Evolutionary conservation across 257 asterid species (phyloP).

Genomic region (Leptodermis oblonga): DNA sequence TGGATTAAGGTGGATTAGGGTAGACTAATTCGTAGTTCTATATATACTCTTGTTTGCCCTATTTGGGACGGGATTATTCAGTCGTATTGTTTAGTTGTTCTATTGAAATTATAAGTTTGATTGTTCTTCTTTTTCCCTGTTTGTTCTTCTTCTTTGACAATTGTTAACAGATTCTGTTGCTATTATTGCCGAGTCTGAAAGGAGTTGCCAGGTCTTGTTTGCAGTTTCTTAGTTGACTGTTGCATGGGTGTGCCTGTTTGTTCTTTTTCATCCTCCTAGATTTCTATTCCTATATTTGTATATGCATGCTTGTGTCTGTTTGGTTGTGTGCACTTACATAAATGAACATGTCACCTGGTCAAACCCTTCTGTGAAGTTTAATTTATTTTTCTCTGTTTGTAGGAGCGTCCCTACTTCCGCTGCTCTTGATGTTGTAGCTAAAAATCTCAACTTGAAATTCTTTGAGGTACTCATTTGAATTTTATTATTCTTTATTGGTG

Average conservation of each 20-base stretch:
- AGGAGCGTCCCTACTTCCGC: slow-evolving; percentile 99
- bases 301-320: not conserved
- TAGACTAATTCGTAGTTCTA: too few species aligned
- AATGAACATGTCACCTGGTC: slow-evolving; percentile 8
- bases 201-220: slow-evolving; percentile 89
- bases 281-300: not conserved
- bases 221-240: slow-evolving; percentile 1
- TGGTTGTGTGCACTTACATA: not conserved
- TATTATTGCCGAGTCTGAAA: slow-evolving; percentile 91
- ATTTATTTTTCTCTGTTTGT: slow-evolving; percentile 23
- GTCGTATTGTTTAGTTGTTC: too few species aligned
- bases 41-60: too few species aligned
- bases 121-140: too few species aligned
- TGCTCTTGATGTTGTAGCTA: slow-evolving; percentile 97
- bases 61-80: too few species aligned
- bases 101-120: too few species aligned
- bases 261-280: not conserved
- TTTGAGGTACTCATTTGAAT: slow-evolving; percentile 58
- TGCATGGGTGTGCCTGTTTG: not conserved
- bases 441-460: slow-evolving; percentile 74
- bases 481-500: slow-evolving; percentile 1
- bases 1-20: too few species aligned
- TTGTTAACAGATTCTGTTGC: too few species aligned
- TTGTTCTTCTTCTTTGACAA: too few species aligned
- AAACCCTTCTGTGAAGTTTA: not conserved